Percentiles rank a stretch among this genome's conserved stretches.
These are phyloP conservation scores for Acmispon strigosus DNA, from an alignment of 306 rosid genomes.

Conservation along the genomic window DNA sequence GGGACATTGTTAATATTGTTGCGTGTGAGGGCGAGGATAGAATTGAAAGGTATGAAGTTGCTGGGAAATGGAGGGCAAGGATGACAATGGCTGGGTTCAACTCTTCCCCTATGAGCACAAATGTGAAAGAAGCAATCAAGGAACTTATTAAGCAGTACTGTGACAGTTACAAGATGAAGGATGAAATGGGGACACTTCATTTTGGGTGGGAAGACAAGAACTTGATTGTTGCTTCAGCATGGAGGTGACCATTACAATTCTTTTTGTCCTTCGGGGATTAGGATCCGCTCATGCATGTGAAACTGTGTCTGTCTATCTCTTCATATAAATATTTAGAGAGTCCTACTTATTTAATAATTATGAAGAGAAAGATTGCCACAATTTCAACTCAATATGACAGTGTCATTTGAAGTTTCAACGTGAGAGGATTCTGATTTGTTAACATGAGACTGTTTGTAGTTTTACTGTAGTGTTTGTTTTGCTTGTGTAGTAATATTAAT, in stretches of 20 bases:
- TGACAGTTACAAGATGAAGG: constrained; percentile 63
- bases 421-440: too few relatives aligned
- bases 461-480: constrained; percentile 11
- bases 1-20: constrained; percentile 79
- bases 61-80: constrained; percentile 96
- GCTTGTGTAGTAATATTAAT: constrained; percentile 12
- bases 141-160: constrained; percentile 55
- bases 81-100: constrained; percentile 87
- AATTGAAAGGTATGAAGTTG: constrained; percentile 86
- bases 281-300: too few relatives aligned
- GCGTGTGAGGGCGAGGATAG: constrained; percentile 95
- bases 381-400: too few relatives aligned
- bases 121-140: constrained; percentile 40
- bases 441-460: not conserved
- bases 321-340: too few relatives aligned
- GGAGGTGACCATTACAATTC: constrained; percentile 50
- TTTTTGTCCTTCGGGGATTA: not conserved
- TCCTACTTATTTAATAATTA: too few relatives aligned
- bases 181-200: constrained; percentile 71
- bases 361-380: too few relatives aligned
- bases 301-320: too few relatives aligned
- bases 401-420: too few relatives aligned
- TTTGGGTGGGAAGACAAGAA: constrained; percentile 91
- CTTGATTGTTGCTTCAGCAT: constrained; percentile 84
- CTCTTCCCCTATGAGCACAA: constrained; percentile 47